Conservation (phyloP, 148 eudicot species). For the Cornus kousa region DNA sequence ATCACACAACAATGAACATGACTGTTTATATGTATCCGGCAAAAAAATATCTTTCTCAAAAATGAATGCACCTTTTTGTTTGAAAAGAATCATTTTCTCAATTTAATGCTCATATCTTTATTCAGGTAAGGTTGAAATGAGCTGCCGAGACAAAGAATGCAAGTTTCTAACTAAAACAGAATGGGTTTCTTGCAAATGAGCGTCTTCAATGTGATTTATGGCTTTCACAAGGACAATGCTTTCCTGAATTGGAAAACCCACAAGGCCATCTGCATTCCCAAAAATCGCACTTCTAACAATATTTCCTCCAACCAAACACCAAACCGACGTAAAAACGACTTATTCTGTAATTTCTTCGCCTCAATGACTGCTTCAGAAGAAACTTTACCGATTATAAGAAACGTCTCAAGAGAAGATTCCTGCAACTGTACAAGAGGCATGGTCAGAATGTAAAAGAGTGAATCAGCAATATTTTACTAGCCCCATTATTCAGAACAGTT, state of each 20-base stretch:
- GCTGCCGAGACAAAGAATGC: slow-evolving; percentile 16
- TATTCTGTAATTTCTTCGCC: slow-evolving; percentile 45
- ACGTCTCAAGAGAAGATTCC: slow-evolving; percentile 78
- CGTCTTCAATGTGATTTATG: neutral
- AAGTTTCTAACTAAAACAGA: neutral
- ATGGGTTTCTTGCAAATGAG: neutral
- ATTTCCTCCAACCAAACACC: slow-evolving; percentile 58
- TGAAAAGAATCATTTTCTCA: neutral
- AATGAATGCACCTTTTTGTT: slow-evolving; percentile 9
- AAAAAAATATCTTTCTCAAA: slow-evolving; percentile 1
- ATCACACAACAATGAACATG: slow-evolving; percentile 3
- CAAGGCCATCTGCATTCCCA: slow-evolving; percentile 68
- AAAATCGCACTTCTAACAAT: slow-evolving; percentile 56
- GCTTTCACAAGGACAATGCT: slow-evolving; percentile 32
- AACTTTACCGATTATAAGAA: slow-evolving; percentile 83
- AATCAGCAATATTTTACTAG: neutral
- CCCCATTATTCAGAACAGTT: neutral
- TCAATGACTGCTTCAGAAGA: slow-evolving; percentile 89
- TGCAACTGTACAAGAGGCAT: slow-evolving; percentile 46
- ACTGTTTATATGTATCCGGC: neutral
- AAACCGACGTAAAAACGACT: slow-evolving; percentile 48
- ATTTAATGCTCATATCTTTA: neutral
- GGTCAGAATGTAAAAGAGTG: neutral
- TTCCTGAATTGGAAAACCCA: slow-evolving; percentile 61
- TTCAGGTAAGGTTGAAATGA: slow-evolving; percentile 1